Evolutionary conservation across 495 filamentous ascomycete genomes (phyloP).

Genomic region (Talaromyces thailandensis): DNA sequence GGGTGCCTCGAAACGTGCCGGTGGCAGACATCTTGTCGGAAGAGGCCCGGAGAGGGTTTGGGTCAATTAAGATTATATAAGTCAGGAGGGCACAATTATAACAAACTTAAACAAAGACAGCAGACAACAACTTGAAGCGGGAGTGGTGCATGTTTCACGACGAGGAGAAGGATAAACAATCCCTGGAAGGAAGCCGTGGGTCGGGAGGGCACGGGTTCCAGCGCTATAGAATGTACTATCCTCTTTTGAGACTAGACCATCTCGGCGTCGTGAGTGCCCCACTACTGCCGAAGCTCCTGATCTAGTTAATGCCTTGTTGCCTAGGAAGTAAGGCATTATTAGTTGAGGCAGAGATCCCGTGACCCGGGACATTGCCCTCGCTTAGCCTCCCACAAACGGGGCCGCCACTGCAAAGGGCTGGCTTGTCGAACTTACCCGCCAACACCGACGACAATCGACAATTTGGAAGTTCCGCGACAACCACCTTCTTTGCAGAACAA

Average conservation of each 20-base stretch:
- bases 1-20: conserved; percentile 39
- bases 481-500: conserved; percentile 23
- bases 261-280: background rate
- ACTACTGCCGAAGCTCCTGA: background rate
- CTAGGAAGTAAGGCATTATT: background rate
- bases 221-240: background rate
- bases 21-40: conserved; percentile 48
- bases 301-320: background rate
- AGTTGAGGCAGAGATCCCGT: conserved; percentile 10
- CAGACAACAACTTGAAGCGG: too few relatives aligned
- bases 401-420: conserved; percentile 9
- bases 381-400: conserved; percentile 37
- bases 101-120: background rate
- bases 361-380: conserved; percentile 30
- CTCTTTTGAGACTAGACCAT: background rate
- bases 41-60: conserved; percentile 4
- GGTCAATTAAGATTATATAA: background rate
- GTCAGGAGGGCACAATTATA: conserved; percentile 4
- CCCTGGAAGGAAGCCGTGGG: background rate
- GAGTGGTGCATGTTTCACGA: background rate
- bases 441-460: conserved; percentile 6
- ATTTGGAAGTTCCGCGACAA: conserved; percentile 15
- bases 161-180: conserved; percentile 10
- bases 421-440: conserved; percentile 1
- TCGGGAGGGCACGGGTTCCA: conserved; percentile 1